phyloP scores from a whole-genome alignment of 768 basidiomycete genomes.

The Phaffia australis region DNA sequence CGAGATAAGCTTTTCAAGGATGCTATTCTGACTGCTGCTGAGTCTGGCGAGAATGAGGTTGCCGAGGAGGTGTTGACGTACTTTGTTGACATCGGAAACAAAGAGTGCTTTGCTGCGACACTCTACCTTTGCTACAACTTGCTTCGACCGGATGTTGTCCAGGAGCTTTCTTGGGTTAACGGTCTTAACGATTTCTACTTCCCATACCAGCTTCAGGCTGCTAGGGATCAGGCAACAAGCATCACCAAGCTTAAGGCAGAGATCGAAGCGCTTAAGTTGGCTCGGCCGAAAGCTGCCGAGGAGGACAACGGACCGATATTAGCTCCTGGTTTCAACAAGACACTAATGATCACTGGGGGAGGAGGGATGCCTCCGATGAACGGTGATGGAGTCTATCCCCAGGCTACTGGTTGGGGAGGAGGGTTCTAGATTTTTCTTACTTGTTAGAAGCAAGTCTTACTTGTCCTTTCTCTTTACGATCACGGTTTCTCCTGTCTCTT shows the following conservation, averaged over 20 bases:
- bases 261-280: conserved; percentile 22
- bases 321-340: conserved; percentile 21
- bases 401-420: conserved; percentile 22
- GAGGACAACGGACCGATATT: conserved; percentile 23
- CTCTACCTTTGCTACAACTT: conserved; percentile 59
- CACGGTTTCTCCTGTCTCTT: conserved; percentile 61
- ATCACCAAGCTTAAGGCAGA: conserved; percentile 26
- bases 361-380: conserved; percentile 13
- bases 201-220: conserved; percentile 86
- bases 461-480: background rate
- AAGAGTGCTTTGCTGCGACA: conserved; percentile 78
- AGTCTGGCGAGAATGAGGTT: conserved; percentile 72
- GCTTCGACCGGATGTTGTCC: conserved; percentile 80
- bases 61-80: conserved; percentile 90
- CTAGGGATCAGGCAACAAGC: conserved; percentile 46
- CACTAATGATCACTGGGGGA: conserved; percentile 19
- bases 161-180: conserved; percentile 92
- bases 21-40: conserved; percentile 81
- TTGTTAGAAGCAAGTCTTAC: background rate
- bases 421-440: conserved; percentile 3
- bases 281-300: conserved; percentile 21
- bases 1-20: conserved; percentile 96
- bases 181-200: conserved; percentile 94
- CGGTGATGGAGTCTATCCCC: conserved; percentile 4
- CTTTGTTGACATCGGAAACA: conserved; percentile 97